These are phyloP conservation scores for Russula dissimulans DNA, from an alignment of 768 basidiomycete genomes.

Conservation along the genomic window DNA sequence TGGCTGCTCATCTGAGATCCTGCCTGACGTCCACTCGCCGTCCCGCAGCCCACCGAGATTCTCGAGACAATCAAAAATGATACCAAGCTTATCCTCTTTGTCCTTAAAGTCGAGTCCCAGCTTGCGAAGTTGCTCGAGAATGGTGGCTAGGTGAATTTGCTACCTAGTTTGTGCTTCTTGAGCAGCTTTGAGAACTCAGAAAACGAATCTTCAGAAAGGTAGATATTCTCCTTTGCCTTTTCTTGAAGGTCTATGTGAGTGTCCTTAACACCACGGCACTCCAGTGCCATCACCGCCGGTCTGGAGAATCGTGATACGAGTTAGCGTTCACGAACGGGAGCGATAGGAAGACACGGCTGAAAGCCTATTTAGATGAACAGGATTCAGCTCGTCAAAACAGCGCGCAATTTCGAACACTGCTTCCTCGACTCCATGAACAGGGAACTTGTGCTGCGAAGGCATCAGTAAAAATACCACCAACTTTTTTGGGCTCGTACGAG, in stretches of 20 bases:
- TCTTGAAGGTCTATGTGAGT: constrained; percentile 57
- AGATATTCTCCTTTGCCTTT: constrained; percentile 43
- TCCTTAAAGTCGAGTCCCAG: constrained; percentile 42
- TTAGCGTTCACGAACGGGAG: background rate
- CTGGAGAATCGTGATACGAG: constrained; percentile 28
- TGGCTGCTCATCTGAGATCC: too few species aligned
- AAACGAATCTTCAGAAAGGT: constrained; percentile 51
- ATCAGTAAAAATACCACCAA: too few species aligned
- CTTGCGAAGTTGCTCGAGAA: constrained; percentile 40
- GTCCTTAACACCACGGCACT: constrained; percentile 58
- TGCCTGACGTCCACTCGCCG: too few species aligned
- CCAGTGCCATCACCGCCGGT: constrained; percentile 68
- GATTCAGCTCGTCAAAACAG: constrained; percentile 48
- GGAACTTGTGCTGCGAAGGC: constrained; percentile 74
- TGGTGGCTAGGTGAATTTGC: constrained; percentile 38
- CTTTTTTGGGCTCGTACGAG: too few species aligned
- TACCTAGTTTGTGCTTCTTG: constrained; percentile 36
- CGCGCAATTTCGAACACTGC: constrained; percentile 65
- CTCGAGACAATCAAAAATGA: background rate
- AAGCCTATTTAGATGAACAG: constrained; percentile 39
- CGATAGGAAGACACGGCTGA: background rate
- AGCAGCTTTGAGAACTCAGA: constrained; percentile 41
- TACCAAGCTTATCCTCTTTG: constrained; percentile 19
- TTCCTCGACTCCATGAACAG: constrained; percentile 35
- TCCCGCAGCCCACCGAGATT: background rate